These are phyloP conservation scores for Mycena indigotica DNA, from an alignment of 768 basidiomycete species.

Conservation along the genomic window DNA sequence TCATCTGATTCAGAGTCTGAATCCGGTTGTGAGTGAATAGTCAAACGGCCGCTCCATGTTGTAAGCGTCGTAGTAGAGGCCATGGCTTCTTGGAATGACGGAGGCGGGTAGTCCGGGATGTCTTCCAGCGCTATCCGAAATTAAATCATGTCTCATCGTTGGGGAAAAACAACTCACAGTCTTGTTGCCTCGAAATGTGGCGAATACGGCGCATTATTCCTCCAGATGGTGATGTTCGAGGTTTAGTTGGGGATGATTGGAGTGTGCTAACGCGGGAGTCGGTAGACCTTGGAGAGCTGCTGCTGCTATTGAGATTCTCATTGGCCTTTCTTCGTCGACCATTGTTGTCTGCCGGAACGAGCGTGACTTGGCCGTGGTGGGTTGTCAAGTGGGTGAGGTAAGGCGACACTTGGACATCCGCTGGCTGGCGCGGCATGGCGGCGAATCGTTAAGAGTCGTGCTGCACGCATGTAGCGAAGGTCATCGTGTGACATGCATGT, in stretches of 20 bases:
- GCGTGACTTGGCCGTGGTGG: slow-evolving; percentile 54
- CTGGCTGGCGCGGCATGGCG: slow-evolving; percentile 45
- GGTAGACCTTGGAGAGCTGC: slow-evolving; percentile 40
- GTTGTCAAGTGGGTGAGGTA: slow-evolving; percentile 60
- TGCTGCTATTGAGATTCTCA: slow-evolving; percentile 41
- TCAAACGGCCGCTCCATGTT: too few species aligned
- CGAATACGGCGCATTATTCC: neutral
- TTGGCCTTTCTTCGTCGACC: slow-evolving; percentile 49
- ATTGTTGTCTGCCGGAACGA: slow-evolving; percentile 53
- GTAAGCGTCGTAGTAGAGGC: slow-evolving; percentile 46
- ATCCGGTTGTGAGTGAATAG: slow-evolving; percentile 11
- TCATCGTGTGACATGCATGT: neutral
- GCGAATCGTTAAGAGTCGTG: slow-evolving; percentile 12
- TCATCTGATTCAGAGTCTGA: slow-evolving; percentile 49
- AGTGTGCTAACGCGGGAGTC: slow-evolving; percentile 48
- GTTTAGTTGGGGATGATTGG: slow-evolving; percentile 31
- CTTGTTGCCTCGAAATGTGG: slow-evolving; percentile 9
- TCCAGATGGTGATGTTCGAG: neutral
- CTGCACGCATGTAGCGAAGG: slow-evolving; percentile 15
- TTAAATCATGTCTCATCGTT: slow-evolving; percentile 32
- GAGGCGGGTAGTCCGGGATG: slow-evolving; percentile 70
- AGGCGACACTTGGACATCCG: slow-evolving; percentile 56
- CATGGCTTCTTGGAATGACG: slow-evolving; percentile 73
- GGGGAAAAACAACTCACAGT: slow-evolving; percentile 1
- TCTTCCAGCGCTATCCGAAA: slow-evolving; percentile 20